Evolutionary conservation across 2,329 filamentous ascomycete genomes (phyloP).

Genomic region (Neoscytalidium dimidiatum): DNA sequence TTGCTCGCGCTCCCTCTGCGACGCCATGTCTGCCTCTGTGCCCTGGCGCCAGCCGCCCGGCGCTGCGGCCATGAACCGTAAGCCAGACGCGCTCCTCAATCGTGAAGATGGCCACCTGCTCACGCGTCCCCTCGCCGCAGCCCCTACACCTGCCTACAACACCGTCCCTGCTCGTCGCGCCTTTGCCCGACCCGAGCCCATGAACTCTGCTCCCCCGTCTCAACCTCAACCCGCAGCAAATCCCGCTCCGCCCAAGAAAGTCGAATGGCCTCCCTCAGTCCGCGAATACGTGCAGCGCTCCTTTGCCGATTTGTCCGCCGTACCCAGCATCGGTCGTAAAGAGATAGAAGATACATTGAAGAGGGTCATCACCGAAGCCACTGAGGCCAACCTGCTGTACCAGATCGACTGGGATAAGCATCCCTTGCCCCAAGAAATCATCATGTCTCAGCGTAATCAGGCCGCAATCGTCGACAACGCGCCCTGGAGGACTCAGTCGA

Average conservation of each 20-base stretch:
- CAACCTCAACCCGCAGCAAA: slow-evolving; percentile 23
- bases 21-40: slow-evolving; percentile 17
- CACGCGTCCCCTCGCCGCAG: neutral
- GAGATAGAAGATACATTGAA: slow-evolving; percentile 88
- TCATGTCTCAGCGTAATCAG: slow-evolving; percentile 66
- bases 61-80: slow-evolving; percentile 16
- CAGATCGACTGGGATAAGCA: slow-evolving; percentile 79
- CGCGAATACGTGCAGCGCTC: slow-evolving; percentile 87
- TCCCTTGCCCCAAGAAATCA: slow-evolving; percentile 82
- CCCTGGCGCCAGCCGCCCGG: slow-evolving; percentile 18
- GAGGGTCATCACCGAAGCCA: slow-evolving; percentile 78
- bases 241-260: slow-evolving; percentile 54
- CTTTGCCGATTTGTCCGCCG: slow-evolving; percentile 70
- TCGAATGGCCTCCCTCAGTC: slow-evolving; percentile 80
- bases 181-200: slow-evolving; percentile 29
- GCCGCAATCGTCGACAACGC: slow-evolving; percentile 39
- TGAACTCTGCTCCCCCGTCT: slow-evolving; percentile 26
- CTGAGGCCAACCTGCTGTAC: slow-evolving; percentile 70
- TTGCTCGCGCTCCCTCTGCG: neutral
- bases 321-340: slow-evolving; percentile 45
- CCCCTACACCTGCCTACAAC: slow-evolving; percentile 18
- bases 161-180: slow-evolving; percentile 47
- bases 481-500: slow-evolving; percentile 28
- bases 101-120: neutral
- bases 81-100: slow-evolving; percentile 1